Evolutionary conservation across 2,329 filamentous ascomycete species (phyloP).

Genomic region (Sclerotinia nivalis): DNA sequence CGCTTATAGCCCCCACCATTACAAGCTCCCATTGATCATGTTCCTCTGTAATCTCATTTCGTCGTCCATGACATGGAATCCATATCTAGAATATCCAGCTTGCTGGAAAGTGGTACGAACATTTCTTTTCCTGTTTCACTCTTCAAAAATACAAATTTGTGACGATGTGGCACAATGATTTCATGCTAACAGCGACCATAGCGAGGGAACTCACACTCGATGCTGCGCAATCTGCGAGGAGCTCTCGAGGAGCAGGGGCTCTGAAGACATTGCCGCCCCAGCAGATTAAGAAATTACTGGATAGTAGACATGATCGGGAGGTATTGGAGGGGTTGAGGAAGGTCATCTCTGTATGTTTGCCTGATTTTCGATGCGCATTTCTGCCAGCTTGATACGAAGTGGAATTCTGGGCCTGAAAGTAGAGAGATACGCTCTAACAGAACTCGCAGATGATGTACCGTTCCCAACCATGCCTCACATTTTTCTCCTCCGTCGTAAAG

Average conservation of each 20-base stretch:
- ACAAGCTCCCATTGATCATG: constrained; percentile 30
- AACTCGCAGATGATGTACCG: constrained; percentile 86
- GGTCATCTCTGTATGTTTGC: constrained; percentile 72
- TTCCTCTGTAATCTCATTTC: constrained; percentile 29
- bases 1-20: constrained; percentile 37
- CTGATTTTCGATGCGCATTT: neutral
- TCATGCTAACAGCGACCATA: constrained; percentile 45
- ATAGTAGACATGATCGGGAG: constrained; percentile 90
- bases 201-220: constrained; percentile 97
- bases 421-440: constrained; percentile 21
- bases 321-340: constrained; percentile 87
- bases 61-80: constrained; percentile 77
- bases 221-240: constrained; percentile 85
- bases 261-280: constrained; percentile 69
- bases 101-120: constrained; percentile 85
- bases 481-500: constrained; percentile 98
- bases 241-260: constrained; percentile 53
- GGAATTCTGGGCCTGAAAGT: neutral
- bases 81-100: constrained; percentile 86
- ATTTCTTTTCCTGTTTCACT: constrained; percentile 1
- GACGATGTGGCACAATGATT: constrained; percentile 23
- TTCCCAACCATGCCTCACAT: constrained; percentile 81
- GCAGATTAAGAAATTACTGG: constrained; percentile 91
- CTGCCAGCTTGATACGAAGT: neutral
- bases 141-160: neutral